Evolutionary conservation across 441 rosid species (phyloP), one percentile per base, ranked within the genome.

Genomic region (Gossypium trilobum): DNA sequence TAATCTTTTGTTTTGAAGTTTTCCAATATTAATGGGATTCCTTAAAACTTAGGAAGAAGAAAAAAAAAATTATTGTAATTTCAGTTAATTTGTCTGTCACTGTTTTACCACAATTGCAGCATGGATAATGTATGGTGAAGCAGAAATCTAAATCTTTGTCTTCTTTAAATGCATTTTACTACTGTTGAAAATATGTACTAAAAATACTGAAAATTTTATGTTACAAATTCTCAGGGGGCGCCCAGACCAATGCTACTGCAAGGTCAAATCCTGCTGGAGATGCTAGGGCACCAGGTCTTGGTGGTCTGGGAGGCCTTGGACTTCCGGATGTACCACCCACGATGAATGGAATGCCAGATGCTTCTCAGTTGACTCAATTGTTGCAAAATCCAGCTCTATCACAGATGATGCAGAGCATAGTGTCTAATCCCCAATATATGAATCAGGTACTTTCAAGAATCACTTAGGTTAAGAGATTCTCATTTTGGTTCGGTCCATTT

Each of bases 381-480:
- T 61, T 84, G 82, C 88, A 88, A 83, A 85, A 88, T 73, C 90
- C 89, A 61, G 87, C 82, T 78, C 46, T 88, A 77, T 83, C 92
- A n/a, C 86, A 86, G 78, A 82, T 85, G 87, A 79, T 86, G 89
- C 86, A 86, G 78, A 80, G 82, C 65, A 22, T 88, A 62, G 75
- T 80, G 19, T 85, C 92, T 42, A 83, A 88, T 78, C 92, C 92
- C 29, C 87, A 88, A 67, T 85, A 86, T 75, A 81, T 88, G 83
- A 88, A 88, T 78, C 89, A 86, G 92, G 92, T 86, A 82, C 55
- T 14, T n/a, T 64, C 23, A 44, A 46, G 19, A 73, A 11, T 59
- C 8, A 61, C 39, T 36, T 63, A 19, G 76, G 71, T 46, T 54
- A 5, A 13, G 46, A 60, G 39, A 11, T 51, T 22, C 2, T 61